A percentile compares a stretch with the other conserved stretches of the same genome.
phyloP scores from a whole-genome alignment of 1,139 yeast species.

The Debaryomyces udenii region DNA sequence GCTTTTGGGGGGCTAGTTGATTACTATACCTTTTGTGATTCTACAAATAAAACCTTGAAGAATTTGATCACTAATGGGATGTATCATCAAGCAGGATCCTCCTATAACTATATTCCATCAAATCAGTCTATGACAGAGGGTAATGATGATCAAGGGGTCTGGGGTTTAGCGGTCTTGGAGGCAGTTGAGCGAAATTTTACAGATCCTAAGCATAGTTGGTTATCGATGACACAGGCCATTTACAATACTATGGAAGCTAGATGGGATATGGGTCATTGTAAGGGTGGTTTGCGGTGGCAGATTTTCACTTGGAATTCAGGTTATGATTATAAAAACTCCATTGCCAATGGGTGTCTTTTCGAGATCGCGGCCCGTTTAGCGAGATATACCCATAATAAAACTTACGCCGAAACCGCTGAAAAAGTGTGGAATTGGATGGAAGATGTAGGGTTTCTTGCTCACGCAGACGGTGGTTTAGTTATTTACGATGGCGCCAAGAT shows the following conservation, averaged over 20 bases:
- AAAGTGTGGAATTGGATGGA: constrained; percentile 71
- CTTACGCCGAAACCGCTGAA: constrained; percentile 68
- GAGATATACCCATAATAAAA: constrained; percentile 63
- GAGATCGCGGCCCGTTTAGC: constrained; percentile 79
- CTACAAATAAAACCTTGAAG: constrained; percentile 45
- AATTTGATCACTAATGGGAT: constrained; percentile 42
- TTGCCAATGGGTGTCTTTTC: constrained; percentile 78
- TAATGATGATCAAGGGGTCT: constrained; percentile 73
- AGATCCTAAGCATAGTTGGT: constrained; percentile 63
- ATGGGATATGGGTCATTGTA: constrained; percentile 69
- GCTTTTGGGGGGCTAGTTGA: constrained; percentile 65
- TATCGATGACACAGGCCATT: constrained; percentile 70
- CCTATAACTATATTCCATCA: constrained; percentile 56
- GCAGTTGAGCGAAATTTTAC: constrained; percentile 67
- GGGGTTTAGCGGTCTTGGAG: constrained; percentile 64
- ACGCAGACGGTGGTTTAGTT: constrained; percentile 39
- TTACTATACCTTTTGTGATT: constrained; percentile 52
- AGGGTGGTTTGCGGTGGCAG: constrained; percentile 88
- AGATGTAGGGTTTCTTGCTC: constrained; percentile 49
- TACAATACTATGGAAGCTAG: constrained; percentile 74
- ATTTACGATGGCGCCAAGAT: constrained; percentile 78
- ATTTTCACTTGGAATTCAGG: constrained; percentile 77
- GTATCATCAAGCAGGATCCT: constrained; percentile 56
- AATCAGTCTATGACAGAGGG: constrained; percentile 68
- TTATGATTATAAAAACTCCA: constrained; percentile 76